Percentiles rank a stretch among this genome's conserved stretches.
These are phyloP conservation scores for Pilatotrama ljubarskyi DNA, from an alignment of 768 basidiomycete species.

Conservation along the genomic window DNA sequence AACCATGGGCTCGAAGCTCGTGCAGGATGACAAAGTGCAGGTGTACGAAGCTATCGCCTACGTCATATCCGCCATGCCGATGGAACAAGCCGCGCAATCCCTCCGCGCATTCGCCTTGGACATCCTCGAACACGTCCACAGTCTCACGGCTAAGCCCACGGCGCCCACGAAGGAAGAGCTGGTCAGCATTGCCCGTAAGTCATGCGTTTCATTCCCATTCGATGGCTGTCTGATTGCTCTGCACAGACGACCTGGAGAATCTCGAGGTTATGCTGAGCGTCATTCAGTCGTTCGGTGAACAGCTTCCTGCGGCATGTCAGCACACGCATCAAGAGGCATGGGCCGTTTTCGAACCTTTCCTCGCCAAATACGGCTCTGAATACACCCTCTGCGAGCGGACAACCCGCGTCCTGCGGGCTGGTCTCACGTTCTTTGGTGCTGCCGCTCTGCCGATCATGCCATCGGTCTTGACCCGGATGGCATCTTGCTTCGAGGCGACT, in stretches of 20 bases:
- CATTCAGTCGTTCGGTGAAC: conserved; percentile 78
- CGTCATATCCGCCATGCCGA: conserved; percentile 93
- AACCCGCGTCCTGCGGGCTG: conserved; percentile 82
- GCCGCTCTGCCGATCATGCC: conserved; percentile 68
- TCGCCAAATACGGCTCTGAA: conserved; percentile 74
- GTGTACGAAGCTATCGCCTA: conserved; percentile 95
- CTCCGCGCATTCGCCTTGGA: conserved; percentile 86
- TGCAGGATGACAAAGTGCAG: conserved; percentile 85
- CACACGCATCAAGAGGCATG: conserved; percentile 81
- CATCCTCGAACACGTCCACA: conserved; percentile 76
- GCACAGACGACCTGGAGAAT: conserved; percentile 82
- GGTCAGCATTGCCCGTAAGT: conserved; percentile 64
- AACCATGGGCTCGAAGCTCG: conserved; percentile 74
- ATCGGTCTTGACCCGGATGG: conserved; percentile 73
- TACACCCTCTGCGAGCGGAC: conserved; percentile 79
- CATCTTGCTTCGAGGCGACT: conserved; percentile 72
- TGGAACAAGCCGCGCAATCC: conserved; percentile 83
- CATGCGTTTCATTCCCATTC: background rate
- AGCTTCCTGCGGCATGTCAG: conserved; percentile 77
- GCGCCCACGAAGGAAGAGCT: conserved; percentile 71
- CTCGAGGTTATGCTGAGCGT: conserved; percentile 89
- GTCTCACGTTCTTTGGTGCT: conserved; percentile 76
- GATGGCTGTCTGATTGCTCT: background rate
- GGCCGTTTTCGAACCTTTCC: conserved; percentile 77
- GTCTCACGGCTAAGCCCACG: conserved; percentile 52